Percentiles rank a stretch among this genome's conserved stretches.
phyloP scores from a whole-genome alignment of 2,329 filamentous ascomycete species.

The Coleophoma cylindrospora region DNA sequence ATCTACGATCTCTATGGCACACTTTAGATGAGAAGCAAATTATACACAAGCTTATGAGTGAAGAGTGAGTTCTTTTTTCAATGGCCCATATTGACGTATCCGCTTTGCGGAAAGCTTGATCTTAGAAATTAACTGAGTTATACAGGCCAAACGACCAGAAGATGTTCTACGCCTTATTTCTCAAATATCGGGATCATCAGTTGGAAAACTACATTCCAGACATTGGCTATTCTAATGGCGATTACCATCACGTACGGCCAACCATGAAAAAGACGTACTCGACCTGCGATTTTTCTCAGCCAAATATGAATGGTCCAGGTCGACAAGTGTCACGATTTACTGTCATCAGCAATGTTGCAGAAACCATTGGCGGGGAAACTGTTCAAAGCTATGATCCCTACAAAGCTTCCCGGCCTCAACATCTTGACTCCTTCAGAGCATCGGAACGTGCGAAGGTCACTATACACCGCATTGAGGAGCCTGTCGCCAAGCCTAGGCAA shows the following conservation, averaged over 20 bases:
- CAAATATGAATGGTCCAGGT: slow-evolving; percentile 40
- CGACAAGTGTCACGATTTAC: slow-evolving; percentile 58
- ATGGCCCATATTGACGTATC: background rate
- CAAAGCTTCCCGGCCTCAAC: slow-evolving; percentile 50
- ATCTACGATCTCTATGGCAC: slow-evolving; percentile 89
- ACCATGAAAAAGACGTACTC: slow-evolving; percentile 56
- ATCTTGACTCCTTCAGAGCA: slow-evolving; percentile 36
- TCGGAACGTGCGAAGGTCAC: slow-evolving; percentile 26
- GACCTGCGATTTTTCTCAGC: slow-evolving; percentile 52
- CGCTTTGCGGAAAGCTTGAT: background rate
- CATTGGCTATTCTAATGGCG: slow-evolving; percentile 80
- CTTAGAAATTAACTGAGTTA: too few species aligned
- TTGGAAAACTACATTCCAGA: slow-evolving; percentile 82
- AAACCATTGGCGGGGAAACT: slow-evolving; percentile 38
- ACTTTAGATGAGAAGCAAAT: slow-evolving; percentile 71
- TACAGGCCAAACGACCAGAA: slow-evolving; percentile 83
- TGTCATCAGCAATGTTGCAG: slow-evolving; percentile 53
- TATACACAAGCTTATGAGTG: slow-evolving; percentile 59
- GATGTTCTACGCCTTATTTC: slow-evolving; percentile 81
- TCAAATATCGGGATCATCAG: slow-evolving; percentile 77
- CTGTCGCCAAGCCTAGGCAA: background rate
- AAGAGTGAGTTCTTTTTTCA: slow-evolving; percentile 46
- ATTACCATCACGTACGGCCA: slow-evolving; percentile 76
- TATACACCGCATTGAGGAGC: slow-evolving; percentile 15
- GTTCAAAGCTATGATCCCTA: slow-evolving; percentile 78